Base-by-base conservation (phyloP, 75 land plant species). In the Pinus albicaulis region DNA sequence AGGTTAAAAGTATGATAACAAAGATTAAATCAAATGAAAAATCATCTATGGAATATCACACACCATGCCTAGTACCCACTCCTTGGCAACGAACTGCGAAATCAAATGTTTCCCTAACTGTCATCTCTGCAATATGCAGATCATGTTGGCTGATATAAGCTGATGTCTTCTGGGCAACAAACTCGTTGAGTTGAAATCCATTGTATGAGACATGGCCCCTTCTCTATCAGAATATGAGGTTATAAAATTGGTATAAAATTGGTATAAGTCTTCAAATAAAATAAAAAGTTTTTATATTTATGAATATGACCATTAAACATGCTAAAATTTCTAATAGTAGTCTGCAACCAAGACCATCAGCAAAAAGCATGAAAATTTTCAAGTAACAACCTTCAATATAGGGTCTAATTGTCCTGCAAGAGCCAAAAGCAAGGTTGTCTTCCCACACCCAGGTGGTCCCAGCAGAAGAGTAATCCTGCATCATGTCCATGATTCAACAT, bases 391-490 rank as follows among this genome's bases (percentile, higher is more conserved):
- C 79, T 77, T 77, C 38, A 77, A 55, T 14, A 28, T 11, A 22
- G 55, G 79, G 76, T 77, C 79, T 19, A 77, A 25, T 64, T 38
- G 41, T 25, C 79, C 79, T 52, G 79, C 79, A 73, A 77, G 79
- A 38, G 79, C 79, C 1, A 75, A 25, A 16, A 77, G 78, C 52
- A 77, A 74, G 26, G 77, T 74, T 26, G 79, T 73, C 57, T 77
- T 77, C 75, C 79, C 79, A 74, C 77, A 74, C 5, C 56, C 79
- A 7, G 79, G 79, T 73, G 79, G 77, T 31, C 79, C 79, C 23
- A 77, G 79, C 41, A 77, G 79, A 38, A 77, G 57, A 36, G 79
- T 77, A 78, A 77, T 73, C 76, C 78, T 77, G 52, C 44, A 68
- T 38, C 3, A 20, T 68, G 53, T 48, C 10, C 52, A 48, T 48